These are phyloP conservation scores for Alternaria gansuensis DNA, from an alignment of 2,329 filamentous ascomycete genomes.

Conservation along the genomic window DNA sequence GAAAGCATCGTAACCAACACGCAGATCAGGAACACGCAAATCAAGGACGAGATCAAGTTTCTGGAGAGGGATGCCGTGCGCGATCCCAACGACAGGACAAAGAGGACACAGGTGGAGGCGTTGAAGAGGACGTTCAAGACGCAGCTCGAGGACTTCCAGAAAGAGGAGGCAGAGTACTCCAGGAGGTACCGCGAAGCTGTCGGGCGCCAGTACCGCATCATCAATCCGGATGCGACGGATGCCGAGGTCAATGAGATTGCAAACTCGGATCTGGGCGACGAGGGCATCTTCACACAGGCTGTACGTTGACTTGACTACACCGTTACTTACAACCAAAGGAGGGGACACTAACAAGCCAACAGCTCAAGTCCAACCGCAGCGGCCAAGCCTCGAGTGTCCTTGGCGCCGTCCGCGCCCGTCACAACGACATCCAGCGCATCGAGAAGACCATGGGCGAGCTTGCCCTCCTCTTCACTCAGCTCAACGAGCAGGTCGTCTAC, in stretches of 20 bases:
- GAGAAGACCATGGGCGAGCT: slow-evolving; percentile 78
- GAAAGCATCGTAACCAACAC: slow-evolving; percentile 75
- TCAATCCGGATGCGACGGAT: slow-evolving; percentile 81
- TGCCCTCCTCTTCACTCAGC: slow-evolving; percentile 74
- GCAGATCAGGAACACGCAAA: slow-evolving; percentile 63
- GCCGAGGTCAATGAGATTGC: slow-evolving; percentile 74
- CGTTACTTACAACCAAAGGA: not conserved
- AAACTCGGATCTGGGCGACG: slow-evolving; percentile 76
- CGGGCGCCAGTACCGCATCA: slow-evolving; percentile 80
- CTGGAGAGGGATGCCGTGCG: slow-evolving; percentile 75
- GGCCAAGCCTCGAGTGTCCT: slow-evolving; percentile 77
- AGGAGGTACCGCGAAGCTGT: slow-evolving; percentile 79
- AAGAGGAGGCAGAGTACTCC: slow-evolving; percentile 75
- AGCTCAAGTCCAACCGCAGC: slow-evolving; percentile 79
- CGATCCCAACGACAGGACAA: slow-evolving; percentile 70
- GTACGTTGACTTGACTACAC: slow-evolving; percentile 61
- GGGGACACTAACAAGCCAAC: slow-evolving; percentile 16
- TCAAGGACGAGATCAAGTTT: slow-evolving; percentile 80
- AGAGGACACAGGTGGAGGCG: slow-evolving; percentile 73
- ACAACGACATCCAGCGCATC: slow-evolving; percentile 84
- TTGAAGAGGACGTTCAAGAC: slow-evolving; percentile 77
- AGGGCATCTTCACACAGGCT: slow-evolving; percentile 83
- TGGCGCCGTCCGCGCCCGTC: slow-evolving; percentile 80
- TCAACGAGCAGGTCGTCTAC: slow-evolving; percentile 76
- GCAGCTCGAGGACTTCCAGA: slow-evolving; percentile 74